Evolutionary conservation across 768 basidiomycete genomes (phyloP), one percentile per base, ranked within the genome.

Genomic region (Tulasnella sp.): DNA sequence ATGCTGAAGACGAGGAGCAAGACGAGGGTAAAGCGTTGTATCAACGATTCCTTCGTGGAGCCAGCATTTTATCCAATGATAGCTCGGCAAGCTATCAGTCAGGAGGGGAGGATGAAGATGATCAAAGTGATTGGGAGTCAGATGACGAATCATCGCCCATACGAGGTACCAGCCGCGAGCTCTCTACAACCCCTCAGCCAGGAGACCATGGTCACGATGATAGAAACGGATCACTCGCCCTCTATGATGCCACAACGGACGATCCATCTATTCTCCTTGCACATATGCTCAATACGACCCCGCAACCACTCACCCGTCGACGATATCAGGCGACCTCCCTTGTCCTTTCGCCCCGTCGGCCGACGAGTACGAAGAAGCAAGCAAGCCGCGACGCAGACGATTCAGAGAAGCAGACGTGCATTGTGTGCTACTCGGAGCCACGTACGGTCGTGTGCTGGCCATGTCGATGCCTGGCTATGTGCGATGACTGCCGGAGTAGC

Each of bases 391-490:
- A 48, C 19, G 45, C 10, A 27, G 45, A 48, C 38, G 34, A 38
- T 5, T 38, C 34, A 38, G 53, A 55, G 41, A 55, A 55, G n/a
- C 31, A 42, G 19, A 55, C 53, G 1, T 55, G 53, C 43, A 55
- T 55, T n/a, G 53, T 55, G 31, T 55, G 53, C 43, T 55, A 41
- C 21, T 34, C 25, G 31, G 41, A 42, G 21, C 53, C 53, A 25
- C 31, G 53, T 12, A 29, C 21, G 7, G 53, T 55, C 11, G 53
- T 55, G 25, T 55, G 53, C 41, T 55, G 53, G 53, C 53, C 53
- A 3, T 55, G 53, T 30, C 38, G 53, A 12, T 55, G 53, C 27
- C 38, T 55, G n/a, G 27, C 34, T n/a, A 21, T 55, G 15, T 55
- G 53, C 41, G 53, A 55, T 43, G 53, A 42, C 2, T 55, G 53